Evolutionary conservation across 257 asterid genomes (phyloP).

Genomic region (Fraxinus americana): DNA sequence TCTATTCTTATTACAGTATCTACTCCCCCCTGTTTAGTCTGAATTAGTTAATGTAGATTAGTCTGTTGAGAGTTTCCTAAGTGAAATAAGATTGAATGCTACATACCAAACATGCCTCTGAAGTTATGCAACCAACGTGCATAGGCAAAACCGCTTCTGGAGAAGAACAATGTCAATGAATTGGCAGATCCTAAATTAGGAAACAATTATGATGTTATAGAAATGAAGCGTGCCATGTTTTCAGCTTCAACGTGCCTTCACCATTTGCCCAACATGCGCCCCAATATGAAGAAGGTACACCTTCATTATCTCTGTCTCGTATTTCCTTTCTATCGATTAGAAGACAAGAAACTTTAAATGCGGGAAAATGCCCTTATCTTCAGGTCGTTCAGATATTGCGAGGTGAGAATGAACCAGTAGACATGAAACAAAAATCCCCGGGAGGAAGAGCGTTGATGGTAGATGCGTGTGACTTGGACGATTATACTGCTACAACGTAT

Average conservation of each 20-base stretch:
- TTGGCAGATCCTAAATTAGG: constrained; percentile 78
- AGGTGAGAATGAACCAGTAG: constrained; percentile 68
- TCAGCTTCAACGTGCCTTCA: constrained; percentile 82
- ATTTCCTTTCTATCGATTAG: neutral
- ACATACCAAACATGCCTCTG: neutral
- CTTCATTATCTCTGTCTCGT: neutral
- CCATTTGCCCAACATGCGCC: constrained; percentile 80
- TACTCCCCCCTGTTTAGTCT: no score
- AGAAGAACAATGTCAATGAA: constrained; percentile 62
- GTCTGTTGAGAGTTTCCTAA: no score
- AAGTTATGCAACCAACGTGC: neutral
- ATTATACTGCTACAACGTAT: constrained; percentile 68
- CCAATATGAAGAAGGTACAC: constrained; percentile 77
- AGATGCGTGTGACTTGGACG: constrained; percentile 81
- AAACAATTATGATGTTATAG: constrained; percentile 48
- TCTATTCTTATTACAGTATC: neutral
- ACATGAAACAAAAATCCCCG: constrained; percentile 61
- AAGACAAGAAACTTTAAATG: neutral
- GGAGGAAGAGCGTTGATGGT: constrained; percentile 61
- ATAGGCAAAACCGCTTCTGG: constrained; percentile 87
- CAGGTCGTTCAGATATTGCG: constrained; percentile 72
- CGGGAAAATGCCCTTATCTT: neutral
- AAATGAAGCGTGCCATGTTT: constrained; percentile 76
- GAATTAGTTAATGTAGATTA: no score
- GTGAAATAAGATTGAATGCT: neutral